Conservation (phyloP, 192 early-diverging fungal genomes). For the Coemansia sp. region DNA sequence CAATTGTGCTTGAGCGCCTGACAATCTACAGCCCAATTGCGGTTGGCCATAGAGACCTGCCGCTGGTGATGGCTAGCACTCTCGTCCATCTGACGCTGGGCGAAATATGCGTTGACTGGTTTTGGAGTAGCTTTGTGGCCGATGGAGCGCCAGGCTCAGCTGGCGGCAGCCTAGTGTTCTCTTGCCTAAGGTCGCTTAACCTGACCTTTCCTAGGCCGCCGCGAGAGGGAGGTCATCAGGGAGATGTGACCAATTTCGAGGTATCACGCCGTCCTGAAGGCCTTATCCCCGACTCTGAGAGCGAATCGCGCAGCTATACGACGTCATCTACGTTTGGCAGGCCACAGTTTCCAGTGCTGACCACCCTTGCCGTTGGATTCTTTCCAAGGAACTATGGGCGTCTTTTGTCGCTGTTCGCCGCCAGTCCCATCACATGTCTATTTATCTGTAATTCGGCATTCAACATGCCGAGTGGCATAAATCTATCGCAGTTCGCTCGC, state of each 20-base stretch:
- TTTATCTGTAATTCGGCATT: neutral
- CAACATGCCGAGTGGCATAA: neutral
- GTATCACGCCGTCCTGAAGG: neutral
- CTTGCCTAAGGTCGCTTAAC: neutral
- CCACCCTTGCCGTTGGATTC: neutral
- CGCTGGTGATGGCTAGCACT: neutral
- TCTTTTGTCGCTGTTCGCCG: neutral
- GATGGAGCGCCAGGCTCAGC: neutral
- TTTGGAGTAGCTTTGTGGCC: neutral
- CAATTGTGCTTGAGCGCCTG: neutral
- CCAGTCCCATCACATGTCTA: neutral
- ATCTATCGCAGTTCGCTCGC: neutral
- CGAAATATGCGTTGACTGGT: neutral
- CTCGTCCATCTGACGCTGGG: neutral
- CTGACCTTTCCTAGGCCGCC: neutral
- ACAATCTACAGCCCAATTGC: neutral
- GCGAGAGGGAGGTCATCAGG: too few relatives aligned
- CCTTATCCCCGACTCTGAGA: neutral
- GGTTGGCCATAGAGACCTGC: neutral
- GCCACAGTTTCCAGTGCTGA: neutral
- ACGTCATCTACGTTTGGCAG: neutral
- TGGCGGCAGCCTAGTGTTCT: neutral
- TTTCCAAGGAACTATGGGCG: neutral
- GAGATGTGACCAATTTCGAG: neutral
- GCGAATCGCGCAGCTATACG: neutral